These are phyloP conservation scores for Saksenaea oblongispora DNA, from an alignment of 371 early-diverging fungal genomes.

Conservation along the genomic window DNA sequence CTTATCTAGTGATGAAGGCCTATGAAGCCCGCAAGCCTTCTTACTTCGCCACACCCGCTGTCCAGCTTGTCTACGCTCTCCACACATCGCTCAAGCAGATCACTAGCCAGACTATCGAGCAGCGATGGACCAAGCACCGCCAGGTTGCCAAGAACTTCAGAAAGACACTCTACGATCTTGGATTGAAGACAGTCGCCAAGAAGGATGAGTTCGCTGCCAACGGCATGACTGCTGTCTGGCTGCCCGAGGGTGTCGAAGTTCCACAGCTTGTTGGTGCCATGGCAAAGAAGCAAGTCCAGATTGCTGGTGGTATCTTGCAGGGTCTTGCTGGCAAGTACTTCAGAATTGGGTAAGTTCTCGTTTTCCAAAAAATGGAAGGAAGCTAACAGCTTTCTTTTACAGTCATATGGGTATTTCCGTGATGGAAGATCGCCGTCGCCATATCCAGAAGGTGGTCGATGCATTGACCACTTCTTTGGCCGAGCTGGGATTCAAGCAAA, in stretches of 20 bases:
- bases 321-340: slow-evolving; percentile 89
- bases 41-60: slow-evolving; percentile 98
- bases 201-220: slow-evolving; percentile 75
- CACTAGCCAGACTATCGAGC: slow-evolving; percentile 65
- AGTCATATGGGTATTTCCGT: slow-evolving; percentile 94
- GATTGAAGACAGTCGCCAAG: slow-evolving; percentile 76
- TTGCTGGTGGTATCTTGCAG: slow-evolving; percentile 94
- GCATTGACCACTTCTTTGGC: slow-evolving; percentile 72
- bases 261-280: slow-evolving; percentile 79
- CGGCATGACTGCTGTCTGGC: slow-evolving; percentile 94
- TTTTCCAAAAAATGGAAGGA: neutral
- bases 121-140: slow-evolving; percentile 71
- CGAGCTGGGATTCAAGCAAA: slow-evolving; percentile 54
- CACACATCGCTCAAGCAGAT: slow-evolving; percentile 83
- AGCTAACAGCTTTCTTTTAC: neutral
- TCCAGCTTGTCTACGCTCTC: slow-evolving; percentile 91
- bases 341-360: slow-evolving; percentile 74
- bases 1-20: slow-evolving; percentile 81
- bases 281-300: slow-evolving; percentile 79
- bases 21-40: slow-evolving; percentile 90
- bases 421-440: slow-evolving; percentile 69
- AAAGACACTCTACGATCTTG: slow-evolving; percentile 65
- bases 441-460: slow-evolving; percentile 74
- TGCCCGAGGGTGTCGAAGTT: slow-evolving; percentile 82
- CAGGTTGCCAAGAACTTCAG: slow-evolving; percentile 76